Evolutionary conservation across 768 basidiomycete genomes (phyloP).

Genomic region (Lyophyllum shimeji): DNA sequence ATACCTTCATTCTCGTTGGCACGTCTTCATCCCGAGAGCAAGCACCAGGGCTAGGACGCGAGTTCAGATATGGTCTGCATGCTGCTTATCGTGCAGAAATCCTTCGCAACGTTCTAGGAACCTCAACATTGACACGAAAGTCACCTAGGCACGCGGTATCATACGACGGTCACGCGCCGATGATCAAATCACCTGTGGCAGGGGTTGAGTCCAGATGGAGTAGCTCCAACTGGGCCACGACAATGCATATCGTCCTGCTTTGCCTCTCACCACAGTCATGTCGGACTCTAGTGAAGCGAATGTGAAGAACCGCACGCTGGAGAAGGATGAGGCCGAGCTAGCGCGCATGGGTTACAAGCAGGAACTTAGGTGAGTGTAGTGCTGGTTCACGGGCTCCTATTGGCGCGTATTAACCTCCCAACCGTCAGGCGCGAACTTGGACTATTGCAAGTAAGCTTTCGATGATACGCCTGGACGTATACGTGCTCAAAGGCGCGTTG

Average conservation of each 20-base stretch:
- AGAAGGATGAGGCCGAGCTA: slow-evolving; percentile 21
- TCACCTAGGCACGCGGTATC: background rate
- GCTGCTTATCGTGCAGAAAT: too few species aligned
- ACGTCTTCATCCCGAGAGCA: too few species aligned
- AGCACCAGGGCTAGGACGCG: too few species aligned
- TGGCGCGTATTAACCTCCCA: background rate
- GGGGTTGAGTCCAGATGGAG: background rate
- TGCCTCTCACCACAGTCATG: background rate
- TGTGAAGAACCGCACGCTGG: background rate
- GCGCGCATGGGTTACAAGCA: slow-evolving; percentile 26
- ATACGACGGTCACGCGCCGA: background rate
- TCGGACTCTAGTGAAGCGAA: background rate
- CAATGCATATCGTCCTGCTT: background rate
- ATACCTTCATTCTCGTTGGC: too few species aligned
- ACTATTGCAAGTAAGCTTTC: slow-evolving; percentile 51
- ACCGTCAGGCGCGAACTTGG: slow-evolving; percentile 55
- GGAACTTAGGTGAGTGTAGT: slow-evolving; percentile 18
- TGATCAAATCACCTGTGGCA: background rate
- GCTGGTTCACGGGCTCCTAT: background rate
- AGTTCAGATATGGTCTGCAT: too few species aligned
- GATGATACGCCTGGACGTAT: background rate
- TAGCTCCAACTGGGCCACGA: background rate
- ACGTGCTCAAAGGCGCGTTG: slow-evolving; percentile 5
- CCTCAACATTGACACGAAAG: too few species aligned
- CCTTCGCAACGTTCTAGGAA: too few species aligned